Conservation (phyloP, 495 filamentous ascomycete genomes). For the Tetracladium marchalianum region DNA sequence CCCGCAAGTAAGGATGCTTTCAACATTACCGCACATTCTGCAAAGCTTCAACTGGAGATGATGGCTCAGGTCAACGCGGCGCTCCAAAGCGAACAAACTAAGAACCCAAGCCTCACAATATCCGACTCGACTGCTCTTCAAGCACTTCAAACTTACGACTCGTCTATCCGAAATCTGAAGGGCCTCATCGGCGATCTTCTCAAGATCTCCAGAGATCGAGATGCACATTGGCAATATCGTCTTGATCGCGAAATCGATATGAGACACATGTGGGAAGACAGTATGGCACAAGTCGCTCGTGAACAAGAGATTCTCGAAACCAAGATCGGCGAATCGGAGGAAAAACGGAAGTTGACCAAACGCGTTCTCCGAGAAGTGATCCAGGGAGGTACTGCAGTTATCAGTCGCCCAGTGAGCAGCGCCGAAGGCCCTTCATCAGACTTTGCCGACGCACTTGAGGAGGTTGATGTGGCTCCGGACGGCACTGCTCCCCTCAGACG, state of each 20-base stretch:
- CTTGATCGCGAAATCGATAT: conserved; percentile 82
- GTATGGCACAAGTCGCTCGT: conserved; percentile 85
- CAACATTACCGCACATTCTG: conserved; percentile 91
- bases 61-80: conserved; percentile 76
- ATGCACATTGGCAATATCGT: conserved; percentile 93
- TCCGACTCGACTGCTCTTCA: conserved; percentile 65
- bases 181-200: conserved; percentile 78
- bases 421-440: conserved; percentile 17
- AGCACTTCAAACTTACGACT: conserved; percentile 80
- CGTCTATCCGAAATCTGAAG: conserved; percentile 79
- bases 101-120: conserved; percentile 57
- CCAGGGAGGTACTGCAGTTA: conserved; percentile 43
- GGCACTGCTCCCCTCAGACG: conserved; percentile 16
- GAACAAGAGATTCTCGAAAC: conserved; percentile 89
- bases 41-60: conserved; percentile 83
- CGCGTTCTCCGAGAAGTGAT: conserved; percentile 80
- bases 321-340: conserved; percentile 79
- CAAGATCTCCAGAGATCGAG: conserved; percentile 84
- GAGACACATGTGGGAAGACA: conserved; percentile 95
- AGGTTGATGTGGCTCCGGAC: conserved; percentile 15
- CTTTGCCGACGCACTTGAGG: conserved; percentile 24
- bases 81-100: conserved; percentile 59
- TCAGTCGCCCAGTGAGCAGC: conserved; percentile 32
- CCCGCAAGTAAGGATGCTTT: conserved; percentile 80
- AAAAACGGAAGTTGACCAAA: conserved; percentile 83